A percentile compares a stretch with the other conserved stretches of the same genome.
phyloP scores from a whole-genome alignment of 2,329 filamentous ascomycete genomes.

The Aspergillus sergii region DNA sequence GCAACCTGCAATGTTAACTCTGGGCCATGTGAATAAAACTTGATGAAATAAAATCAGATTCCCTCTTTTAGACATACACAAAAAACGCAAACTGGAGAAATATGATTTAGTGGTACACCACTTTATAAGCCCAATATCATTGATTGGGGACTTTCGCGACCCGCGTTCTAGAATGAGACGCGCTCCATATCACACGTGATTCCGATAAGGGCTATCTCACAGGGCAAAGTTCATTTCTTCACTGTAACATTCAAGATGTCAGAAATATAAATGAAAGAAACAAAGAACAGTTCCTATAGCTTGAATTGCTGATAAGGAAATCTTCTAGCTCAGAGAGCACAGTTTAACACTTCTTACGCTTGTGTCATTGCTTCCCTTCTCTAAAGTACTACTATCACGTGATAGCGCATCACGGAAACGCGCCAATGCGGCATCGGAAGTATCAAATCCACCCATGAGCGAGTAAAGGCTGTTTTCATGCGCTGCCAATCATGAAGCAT shows the following conservation, averaged over 20 bases:
- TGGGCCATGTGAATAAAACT: constrained; percentile 23
- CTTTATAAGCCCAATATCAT: neutral
- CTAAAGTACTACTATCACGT: neutral
- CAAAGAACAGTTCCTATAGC: neutral
- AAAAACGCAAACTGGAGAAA: constrained; percentile 11
- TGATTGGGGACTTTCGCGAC: constrained; percentile 1
- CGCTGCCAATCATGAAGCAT: constrained; percentile 42
- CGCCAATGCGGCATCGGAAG: constrained; percentile 12
- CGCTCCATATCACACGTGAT: constrained; percentile 26
- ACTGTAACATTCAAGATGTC: neutral
- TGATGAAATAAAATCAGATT: constrained; percentile 25
- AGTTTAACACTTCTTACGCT: neutral
- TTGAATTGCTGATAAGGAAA: neutral
- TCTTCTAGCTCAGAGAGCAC: neutral
- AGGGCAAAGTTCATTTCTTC: neutral
- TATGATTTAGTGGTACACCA: neutral
- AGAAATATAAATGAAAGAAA: neutral
- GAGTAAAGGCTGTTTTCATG: constrained; percentile 8
- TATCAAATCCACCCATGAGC: constrained; percentile 8
- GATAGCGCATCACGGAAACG: constrained; percentile 2
- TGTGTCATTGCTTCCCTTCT: neutral
- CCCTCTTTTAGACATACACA: constrained; percentile 31
- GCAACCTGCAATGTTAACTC: constrained; percentile 21
- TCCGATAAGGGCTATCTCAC: constrained; percentile 22
- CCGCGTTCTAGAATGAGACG: constrained; percentile 13